phyloP scores from a whole-genome alignment of 202 grass and related monocot genomes.

The Carex arenaria region DNA sequence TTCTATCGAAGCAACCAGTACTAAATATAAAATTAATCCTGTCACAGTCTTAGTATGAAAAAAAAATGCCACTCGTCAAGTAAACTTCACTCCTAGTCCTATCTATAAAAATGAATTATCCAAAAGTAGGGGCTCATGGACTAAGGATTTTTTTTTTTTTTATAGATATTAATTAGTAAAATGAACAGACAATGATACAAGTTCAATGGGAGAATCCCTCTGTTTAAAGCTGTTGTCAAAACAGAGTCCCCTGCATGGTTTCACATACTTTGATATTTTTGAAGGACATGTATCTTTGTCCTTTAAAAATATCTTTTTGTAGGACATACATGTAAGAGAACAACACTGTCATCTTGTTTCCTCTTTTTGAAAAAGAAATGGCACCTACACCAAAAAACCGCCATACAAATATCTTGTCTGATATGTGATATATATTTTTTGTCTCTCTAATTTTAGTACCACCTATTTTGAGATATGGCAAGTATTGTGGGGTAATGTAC shows the following conservation, averaged over 20 bases:
- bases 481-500: conserved; percentile 91
- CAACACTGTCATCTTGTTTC: neutral
- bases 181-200: neutral
- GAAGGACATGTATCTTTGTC: neutral
- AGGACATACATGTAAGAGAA: neutral
- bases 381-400: neutral
- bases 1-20: neutral
- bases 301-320: neutral
- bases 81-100: neutral
- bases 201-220: neutral
- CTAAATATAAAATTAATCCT: neutral
- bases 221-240: neutral
- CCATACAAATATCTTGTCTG: neutral
- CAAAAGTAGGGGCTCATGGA: neutral
- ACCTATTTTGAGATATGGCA: conserved; percentile 81
- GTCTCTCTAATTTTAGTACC: conserved; percentile 41
- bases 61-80: neutral
- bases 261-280: neutral
- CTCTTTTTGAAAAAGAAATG: conserved; percentile 1
- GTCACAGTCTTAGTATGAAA: neutral
- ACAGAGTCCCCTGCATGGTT: neutral
- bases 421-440: neutral
- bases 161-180: neutral
- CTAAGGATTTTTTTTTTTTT: no score
- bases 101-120: no score